A percentile compares a stretch with the other conserved stretches of the same genome.
Conservation (phyloP, 2,329 filamentous ascomycete genomes). For the Waltergamsia citrina region DNA sequence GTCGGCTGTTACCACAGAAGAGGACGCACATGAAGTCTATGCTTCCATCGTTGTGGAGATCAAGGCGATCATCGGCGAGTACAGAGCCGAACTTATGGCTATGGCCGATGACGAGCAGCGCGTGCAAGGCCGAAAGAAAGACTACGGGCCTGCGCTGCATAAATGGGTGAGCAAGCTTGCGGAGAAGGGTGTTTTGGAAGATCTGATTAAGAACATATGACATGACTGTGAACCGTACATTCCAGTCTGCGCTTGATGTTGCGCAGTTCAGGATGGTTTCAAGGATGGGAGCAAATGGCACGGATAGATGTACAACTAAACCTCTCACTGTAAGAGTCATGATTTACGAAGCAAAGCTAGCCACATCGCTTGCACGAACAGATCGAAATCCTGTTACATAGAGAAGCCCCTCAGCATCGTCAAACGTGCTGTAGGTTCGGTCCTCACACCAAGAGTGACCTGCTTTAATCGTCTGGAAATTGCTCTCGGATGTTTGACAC, state of each 20-base stretch:
- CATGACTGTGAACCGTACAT: too few relatives aligned
- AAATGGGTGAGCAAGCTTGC: constrained; percentile 61
- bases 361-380: too few relatives aligned
- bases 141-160: constrained; percentile 62
- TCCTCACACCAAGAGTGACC: too few relatives aligned
- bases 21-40: constrained; percentile 23
- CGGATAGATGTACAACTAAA: too few relatives aligned
- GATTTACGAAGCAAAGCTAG: too few relatives aligned
- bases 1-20: background rate
- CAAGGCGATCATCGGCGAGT: constrained; percentile 29
- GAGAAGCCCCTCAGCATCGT: too few relatives aligned
- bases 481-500: constrained; percentile 73
- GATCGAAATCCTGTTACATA: too few relatives aligned
- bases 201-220: constrained; percentile 16
- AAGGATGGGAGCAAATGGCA: too few relatives aligned
- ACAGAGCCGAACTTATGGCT: constrained; percentile 34
- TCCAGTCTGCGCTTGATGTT: too few relatives aligned
- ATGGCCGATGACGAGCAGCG: constrained; percentile 40
- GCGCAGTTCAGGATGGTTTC: too few relatives aligned
- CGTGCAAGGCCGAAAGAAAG: constrained; percentile 47
- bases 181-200: constrained; percentile 50
- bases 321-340: too few relatives aligned
- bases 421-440: too few relatives aligned
- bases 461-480: constrained; percentile 69
- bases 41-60: constrained; percentile 29